These are phyloP conservation scores for Schizochytrium sp. DNA, from an alignment of 108 stramenopile species.

Conservation along the genomic window DNA sequence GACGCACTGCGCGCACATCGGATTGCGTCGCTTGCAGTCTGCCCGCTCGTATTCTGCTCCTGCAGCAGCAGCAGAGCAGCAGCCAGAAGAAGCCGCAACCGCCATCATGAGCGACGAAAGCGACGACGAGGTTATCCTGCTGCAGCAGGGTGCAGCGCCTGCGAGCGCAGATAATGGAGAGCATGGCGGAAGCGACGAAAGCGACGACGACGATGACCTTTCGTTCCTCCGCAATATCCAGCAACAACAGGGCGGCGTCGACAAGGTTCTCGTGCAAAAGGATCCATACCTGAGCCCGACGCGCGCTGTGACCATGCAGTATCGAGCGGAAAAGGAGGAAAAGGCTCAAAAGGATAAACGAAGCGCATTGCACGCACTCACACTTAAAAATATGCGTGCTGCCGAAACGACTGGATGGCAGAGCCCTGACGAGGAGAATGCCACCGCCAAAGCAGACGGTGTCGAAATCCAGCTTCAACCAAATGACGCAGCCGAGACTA, in stretches of 20 bases:
- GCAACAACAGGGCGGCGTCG: not conserved
- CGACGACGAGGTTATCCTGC: not conserved
- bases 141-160: not conserved
- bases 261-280: not conserved
- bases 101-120: not conserved
- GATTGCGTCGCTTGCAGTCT: too few species aligned
- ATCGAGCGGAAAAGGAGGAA: not conserved
- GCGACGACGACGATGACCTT: not conserved
- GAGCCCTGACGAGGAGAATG: not conserved
- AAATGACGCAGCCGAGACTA: not conserved
- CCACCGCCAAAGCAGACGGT: not conserved
- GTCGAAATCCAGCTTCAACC: not conserved
- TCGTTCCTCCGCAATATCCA: not conserved
- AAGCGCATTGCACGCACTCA: not conserved
- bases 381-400: not conserved
- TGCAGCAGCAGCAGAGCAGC: too few species aligned
- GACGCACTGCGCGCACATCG: too few species aligned
- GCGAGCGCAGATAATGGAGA: not conserved
- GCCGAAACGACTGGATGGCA: not conserved
- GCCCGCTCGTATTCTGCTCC: too few species aligned
- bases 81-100: too few species aligned
- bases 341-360: not conserved
- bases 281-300: not conserved
- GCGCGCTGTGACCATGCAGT: not conserved
- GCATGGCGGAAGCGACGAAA: not conserved